Evolutionary conservation across 2,329 filamentous ascomycete genomes (phyloP).

Genomic region (Hypoxylon sp.): DNA sequence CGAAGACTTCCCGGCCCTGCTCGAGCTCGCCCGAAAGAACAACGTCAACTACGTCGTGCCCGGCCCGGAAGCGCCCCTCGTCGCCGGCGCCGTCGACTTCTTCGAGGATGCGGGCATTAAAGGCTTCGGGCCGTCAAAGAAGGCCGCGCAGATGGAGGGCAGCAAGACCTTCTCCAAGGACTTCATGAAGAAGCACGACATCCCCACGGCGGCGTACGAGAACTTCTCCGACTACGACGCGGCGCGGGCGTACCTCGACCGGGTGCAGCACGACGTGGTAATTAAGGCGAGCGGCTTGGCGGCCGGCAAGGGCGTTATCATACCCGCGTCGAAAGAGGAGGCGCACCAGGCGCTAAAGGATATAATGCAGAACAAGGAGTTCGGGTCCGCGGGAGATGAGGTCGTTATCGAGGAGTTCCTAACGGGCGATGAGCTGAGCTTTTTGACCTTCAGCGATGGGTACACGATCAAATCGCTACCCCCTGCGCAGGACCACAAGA

Average conservation of each 20-base stretch:
- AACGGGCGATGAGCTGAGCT: conserved; percentile 89
- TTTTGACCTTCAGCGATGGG: conserved; percentile 92
- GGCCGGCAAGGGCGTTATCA: conserved; percentile 94
- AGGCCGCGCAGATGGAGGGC: conserved; percentile 90
- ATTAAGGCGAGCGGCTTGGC: conserved; percentile 95
- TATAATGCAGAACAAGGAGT: conserved; percentile 91
- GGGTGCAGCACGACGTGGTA: conserved; percentile 78
- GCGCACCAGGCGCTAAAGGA: conserved; percentile 83
- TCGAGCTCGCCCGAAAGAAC: conserved; percentile 78
- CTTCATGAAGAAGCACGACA: conserved; percentile 91
- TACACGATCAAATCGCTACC: conserved; percentile 85
- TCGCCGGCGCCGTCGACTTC: conserved; percentile 87
- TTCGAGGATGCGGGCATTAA: conserved; percentile 80
- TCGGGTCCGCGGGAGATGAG: conserved; percentile 86
- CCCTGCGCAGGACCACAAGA: conserved; percentile 96
- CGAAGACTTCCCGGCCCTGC: conserved; percentile 82
- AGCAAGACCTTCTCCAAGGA: conserved; percentile 98
- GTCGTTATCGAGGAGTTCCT: conserved; percentile 97
- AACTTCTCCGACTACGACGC: conserved; percentile 85
- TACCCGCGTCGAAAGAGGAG: conserved; percentile 84
- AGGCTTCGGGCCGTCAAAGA: conserved; percentile 86
- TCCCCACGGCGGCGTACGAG: conserved; percentile 90
- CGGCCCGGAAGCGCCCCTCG: conserved; percentile 92
- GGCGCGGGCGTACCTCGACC: conserved; percentile 80
- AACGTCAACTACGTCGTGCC: conserved; percentile 86